Conservation (phyloP, 306 rosid genomes). For the Pyrus pyrifolia region DNA sequence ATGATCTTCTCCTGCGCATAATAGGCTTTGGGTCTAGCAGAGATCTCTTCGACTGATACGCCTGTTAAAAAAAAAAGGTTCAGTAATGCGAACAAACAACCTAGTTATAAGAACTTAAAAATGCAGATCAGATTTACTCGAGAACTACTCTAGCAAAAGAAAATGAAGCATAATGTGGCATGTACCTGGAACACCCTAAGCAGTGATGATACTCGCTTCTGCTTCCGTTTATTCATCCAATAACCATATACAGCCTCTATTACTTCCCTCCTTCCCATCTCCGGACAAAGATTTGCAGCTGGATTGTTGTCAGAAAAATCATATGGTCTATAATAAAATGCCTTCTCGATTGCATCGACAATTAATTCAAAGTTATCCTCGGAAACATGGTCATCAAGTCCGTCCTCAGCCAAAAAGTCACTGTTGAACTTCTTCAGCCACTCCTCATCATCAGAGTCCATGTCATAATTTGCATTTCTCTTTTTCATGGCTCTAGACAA, state of each 20-base stretch:
- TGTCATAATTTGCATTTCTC: slow-evolving; percentile 54
- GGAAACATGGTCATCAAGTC: slow-evolving; percentile 31
- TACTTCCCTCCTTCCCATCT: slow-evolving; percentile 33
- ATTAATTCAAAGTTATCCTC: slow-evolving; percentile 59
- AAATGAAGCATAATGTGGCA: slow-evolving; percentile 4
- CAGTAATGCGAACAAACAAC: neutral
- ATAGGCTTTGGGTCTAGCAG: slow-evolving; percentile 39
- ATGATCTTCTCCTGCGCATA: slow-evolving; percentile 54
- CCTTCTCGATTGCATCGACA: slow-evolving; percentile 68
- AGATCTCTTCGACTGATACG: slow-evolving; percentile 37
- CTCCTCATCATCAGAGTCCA: slow-evolving; percentile 80
- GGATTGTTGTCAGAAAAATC: slow-evolving; percentile 40
- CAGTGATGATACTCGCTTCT: slow-evolving; percentile 28
- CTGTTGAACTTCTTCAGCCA: slow-evolving; percentile 52
- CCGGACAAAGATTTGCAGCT: slow-evolving; percentile 34
- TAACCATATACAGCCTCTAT: slow-evolving; percentile 46
- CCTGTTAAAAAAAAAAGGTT: slow-evolving; percentile 29
- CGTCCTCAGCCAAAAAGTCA: slow-evolving; percentile 13
- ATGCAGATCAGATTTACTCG: neutral
- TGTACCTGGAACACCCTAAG: slow-evolving; percentile 73
- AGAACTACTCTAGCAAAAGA: neutral
- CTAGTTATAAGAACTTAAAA: neutral
- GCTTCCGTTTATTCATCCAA: slow-evolving; percentile 71
- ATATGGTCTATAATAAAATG: slow-evolving; percentile 31
- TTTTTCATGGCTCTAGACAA: slow-evolving; percentile 50